Conservation (phyloP, 768 basidiomycete species). For the Coprinopsis sp. region DNA sequence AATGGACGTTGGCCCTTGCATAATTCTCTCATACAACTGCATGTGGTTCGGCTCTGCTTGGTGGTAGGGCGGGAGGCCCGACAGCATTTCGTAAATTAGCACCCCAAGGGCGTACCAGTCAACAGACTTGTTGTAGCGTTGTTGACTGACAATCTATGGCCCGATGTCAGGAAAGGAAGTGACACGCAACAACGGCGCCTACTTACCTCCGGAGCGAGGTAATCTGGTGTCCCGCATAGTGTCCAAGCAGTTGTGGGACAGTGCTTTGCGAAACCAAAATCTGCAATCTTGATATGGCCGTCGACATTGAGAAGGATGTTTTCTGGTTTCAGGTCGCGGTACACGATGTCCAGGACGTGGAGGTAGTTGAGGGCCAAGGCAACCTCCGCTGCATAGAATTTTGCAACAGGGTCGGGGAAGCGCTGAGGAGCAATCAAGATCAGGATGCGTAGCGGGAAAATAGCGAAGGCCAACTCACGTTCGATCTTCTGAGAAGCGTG, state of each 20-base stretch:
- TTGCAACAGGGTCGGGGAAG: constrained; percentile 95
- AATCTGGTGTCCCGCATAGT: constrained; percentile 92
- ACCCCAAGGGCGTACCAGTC: constrained; percentile 99
- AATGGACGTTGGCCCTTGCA: constrained; percentile 66
- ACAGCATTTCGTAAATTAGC: constrained; percentile 96
- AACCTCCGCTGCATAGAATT: constrained; percentile 96
- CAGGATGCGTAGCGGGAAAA: constrained; percentile 5
- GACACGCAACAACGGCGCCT: too few species aligned
- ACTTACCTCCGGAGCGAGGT: constrained; percentile 88
- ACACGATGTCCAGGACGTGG: constrained; percentile 84
- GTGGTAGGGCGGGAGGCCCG: constrained; percentile 93
- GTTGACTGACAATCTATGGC: constrained; percentile 66
- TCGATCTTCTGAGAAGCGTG: constrained; percentile 85
- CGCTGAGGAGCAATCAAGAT: constrained; percentile 42
- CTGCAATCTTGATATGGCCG: constrained; percentile 95
- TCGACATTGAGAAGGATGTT: constrained; percentile 92
- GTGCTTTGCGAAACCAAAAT: constrained; percentile 93
- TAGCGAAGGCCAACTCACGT: constrained; percentile 43
- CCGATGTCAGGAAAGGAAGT: neutral
- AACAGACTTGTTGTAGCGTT: constrained; percentile 91
- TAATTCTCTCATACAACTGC: constrained; percentile 88
- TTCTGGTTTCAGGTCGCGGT: constrained; percentile 97
- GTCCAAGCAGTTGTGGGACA: constrained; percentile 91
- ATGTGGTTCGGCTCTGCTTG: constrained; percentile 81
- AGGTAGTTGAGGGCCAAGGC: constrained; percentile 89